Evolutionary conservation across 768 basidiomycete genomes (phyloP), one percentile per base, ranked within the genome.

Genomic region (Boletus pseudo-olivaceus): DNA sequence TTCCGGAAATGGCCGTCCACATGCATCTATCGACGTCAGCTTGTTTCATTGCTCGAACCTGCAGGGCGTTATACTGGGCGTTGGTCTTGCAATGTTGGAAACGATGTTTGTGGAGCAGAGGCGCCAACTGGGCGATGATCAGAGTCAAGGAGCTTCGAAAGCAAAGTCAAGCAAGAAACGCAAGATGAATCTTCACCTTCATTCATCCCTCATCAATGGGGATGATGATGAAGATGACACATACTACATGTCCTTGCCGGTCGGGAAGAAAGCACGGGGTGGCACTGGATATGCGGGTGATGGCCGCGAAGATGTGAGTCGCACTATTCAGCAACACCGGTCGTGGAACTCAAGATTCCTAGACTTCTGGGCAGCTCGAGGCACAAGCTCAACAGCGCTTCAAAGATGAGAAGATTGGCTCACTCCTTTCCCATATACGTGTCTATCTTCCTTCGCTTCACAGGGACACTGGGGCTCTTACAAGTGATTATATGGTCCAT

Each of bases 401-500:
- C 12, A 89, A 89, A 62, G 95, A 98, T 61, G 80, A 81, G 63
- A 85, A 78, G 60, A 83, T 94, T 8, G 84, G 84, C 15, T 72
- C 74, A 3, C 74, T 95, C 23, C 78, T 98, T 39, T 73, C 74
- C 4, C 78, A 80, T 51, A 85, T 97, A 49, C 84, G 91, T n/a
- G 76, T 83, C 2, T 98, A 86, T 67, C 81, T 98, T 10, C 95
- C 95, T 0, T 88, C 87, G 37, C 72, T 93, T 10, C 81, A 87
- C 59, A 83, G 94, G 45, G 72, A 75, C 19, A 87, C 83, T 11
- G 93, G 92, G 15, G 85, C 85, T 37, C 82, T 82, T 57, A 82
- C 92, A 2, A 93, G 91, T 59, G 95, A 98, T 73, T 95, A 90
- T 64, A 80, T 93, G 63, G 86, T 88, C n/a, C 90, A 93, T 63